These are phyloP conservation scores for Fagus sylvatica DNA, from an alignment of 306 rosid species.

Conservation along the genomic window DNA sequence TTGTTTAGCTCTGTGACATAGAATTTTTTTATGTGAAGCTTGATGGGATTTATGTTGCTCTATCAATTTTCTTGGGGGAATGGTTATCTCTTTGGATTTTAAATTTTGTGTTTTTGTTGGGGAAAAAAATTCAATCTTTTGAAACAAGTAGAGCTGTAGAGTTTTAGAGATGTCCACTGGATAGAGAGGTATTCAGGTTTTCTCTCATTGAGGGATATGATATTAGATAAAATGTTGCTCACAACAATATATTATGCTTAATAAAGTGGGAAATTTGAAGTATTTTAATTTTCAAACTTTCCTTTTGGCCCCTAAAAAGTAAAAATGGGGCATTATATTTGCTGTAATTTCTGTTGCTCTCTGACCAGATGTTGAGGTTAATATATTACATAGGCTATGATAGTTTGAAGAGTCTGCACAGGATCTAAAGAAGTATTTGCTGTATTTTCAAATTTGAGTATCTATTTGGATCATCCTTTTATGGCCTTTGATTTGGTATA, in stretches of 20 bases:
- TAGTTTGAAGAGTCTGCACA: background rate
- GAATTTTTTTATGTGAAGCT: background rate
- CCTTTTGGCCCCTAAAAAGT: background rate
- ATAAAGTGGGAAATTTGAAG: background rate
- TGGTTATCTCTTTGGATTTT: background rate
- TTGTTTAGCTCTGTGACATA: no score
- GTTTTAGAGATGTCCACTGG: background rate
- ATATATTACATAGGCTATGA: background rate
- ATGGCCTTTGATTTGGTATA: background rate
- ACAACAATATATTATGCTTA: background rate
- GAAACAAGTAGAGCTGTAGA: background rate
- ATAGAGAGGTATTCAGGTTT: background rate
- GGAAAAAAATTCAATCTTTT: background rate
- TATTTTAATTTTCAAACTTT: background rate
- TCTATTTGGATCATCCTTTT: background rate
- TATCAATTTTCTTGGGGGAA: background rate
- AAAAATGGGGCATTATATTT: background rate
- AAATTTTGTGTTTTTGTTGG: background rate
- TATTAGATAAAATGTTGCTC: background rate
- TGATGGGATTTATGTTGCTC: background rate
- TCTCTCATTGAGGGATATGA: background rate
- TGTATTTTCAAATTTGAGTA: background rate
- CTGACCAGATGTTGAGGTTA: background rate
- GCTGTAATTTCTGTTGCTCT: background rate
- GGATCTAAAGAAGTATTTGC: background rate